These are phyloP conservation scores for Cyberlindnera subsufficiens DNA, from an alignment of 805 yeast genomes.

Conservation along the genomic window DNA sequence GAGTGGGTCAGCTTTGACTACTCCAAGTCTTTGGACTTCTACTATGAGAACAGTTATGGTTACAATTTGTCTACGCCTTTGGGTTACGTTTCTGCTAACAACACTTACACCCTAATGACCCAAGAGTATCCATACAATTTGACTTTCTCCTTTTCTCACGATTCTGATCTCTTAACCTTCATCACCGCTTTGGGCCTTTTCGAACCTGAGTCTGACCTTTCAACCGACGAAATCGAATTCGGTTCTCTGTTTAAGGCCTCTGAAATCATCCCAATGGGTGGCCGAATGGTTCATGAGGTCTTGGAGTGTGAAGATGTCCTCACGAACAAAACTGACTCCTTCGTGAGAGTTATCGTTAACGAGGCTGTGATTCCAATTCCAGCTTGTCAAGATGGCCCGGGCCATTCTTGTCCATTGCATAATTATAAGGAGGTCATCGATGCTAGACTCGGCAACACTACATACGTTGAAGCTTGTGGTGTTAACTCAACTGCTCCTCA, in stretches of 20 bases:
- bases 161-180: slow-evolving; percentile 56
- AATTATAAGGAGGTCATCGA: slow-evolving; percentile 29
- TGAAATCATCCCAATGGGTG: slow-evolving; percentile 55
- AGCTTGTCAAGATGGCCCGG: slow-evolving; percentile 47
- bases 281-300: slow-evolving; percentile 45
- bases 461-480: slow-evolving; percentile 29
- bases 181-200: slow-evolving; percentile 59
- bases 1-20: slow-evolving; percentile 64
- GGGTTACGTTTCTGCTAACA: slow-evolving; percentile 55
- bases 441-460: slow-evolving; percentile 24
- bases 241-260: slow-evolving; percentile 41
- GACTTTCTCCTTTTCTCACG: slow-evolving; percentile 72
- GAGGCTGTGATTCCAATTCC: slow-evolving; percentile 51
- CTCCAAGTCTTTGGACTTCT: slow-evolving; percentile 49
- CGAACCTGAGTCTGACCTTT: slow-evolving; percentile 31
- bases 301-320: slow-evolving; percentile 34
- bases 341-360: slow-evolving; percentile 43
- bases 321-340: slow-evolving; percentile 24
- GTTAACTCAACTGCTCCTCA: slow-evolving; percentile 15
- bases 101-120: slow-evolving; percentile 44
- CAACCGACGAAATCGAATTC: slow-evolving; percentile 40
- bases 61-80: slow-evolving; percentile 48
- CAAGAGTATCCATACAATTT: slow-evolving; percentile 45
- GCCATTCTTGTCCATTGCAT: slow-evolving; percentile 39
- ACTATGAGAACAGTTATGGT: slow-evolving; percentile 62